Conservation (phyloP, 768 basidiomycete genomes). For the Kwoniella sp. region DNA sequence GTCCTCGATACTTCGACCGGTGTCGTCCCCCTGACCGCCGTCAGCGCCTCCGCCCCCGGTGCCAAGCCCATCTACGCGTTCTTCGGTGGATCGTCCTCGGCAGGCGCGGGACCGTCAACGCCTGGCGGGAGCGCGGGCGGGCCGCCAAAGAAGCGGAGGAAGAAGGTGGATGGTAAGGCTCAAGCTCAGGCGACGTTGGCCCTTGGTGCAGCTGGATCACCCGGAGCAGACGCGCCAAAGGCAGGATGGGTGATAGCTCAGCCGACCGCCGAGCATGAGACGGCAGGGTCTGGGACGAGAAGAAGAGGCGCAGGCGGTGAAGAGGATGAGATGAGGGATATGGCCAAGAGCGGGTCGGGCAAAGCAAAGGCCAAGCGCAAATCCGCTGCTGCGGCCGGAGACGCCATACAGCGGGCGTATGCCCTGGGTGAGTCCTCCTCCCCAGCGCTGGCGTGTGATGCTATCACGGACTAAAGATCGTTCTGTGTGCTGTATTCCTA, state of each 20-base stretch:
- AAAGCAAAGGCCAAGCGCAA: conserved; percentile 8
- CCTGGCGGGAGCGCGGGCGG: neutral
- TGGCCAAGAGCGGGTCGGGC: conserved; percentile 18
- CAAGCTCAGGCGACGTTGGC: too few species aligned
- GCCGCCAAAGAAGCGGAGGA: conserved; percentile 7
- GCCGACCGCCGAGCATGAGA: neutral
- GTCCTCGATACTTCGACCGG: too few species aligned
- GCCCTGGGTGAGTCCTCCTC: neutral
- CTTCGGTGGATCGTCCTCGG: conserved; percentile 1
- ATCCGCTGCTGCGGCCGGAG: conserved; percentile 1
- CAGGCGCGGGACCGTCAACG: too few species aligned
- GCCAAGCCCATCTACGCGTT: conserved; percentile 2
- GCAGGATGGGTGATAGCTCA: conserved; percentile 9
- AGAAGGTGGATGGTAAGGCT: neutral
- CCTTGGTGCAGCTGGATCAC: too few species aligned
- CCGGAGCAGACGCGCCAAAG: too few species aligned
- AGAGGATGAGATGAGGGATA: conserved; percentile 33
- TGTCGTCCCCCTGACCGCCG: too few species aligned
- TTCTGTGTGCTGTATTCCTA: too few species aligned
- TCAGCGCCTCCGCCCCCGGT: too few species aligned
- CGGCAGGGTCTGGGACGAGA: neutral
- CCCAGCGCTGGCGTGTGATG: too few species aligned
- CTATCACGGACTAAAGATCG: too few species aligned
- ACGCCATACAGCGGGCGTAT: too few species aligned
- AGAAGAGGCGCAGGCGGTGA: conserved; percentile 14